Evolutionary conservation across 495 filamentous ascomycete species (phyloP).

Genomic region (Hypoxylon rickii): DNA sequence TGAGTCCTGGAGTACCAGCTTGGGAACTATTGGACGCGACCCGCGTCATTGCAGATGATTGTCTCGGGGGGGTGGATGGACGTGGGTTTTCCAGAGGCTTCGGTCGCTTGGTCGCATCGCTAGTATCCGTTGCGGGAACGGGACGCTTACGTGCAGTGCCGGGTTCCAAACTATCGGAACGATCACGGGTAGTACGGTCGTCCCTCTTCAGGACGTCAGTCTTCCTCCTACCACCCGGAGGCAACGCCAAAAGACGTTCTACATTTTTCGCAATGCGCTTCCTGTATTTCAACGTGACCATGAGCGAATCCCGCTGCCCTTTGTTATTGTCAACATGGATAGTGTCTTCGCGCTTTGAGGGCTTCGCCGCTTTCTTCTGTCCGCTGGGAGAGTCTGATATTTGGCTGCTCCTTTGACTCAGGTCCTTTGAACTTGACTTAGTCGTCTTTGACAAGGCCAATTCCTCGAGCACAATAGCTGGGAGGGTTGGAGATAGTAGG

Average conservation of each 20-base stretch:
- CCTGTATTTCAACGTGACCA: conserved; percentile 46
- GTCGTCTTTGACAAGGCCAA: conserved; percentile 44
- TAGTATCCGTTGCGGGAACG: conserved; percentile 39
- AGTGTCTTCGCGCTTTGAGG: conserved; percentile 35
- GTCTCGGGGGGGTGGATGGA: conserved; percentile 51
- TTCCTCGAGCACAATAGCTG: conserved; percentile 49
- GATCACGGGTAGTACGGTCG: conserved; percentile 35
- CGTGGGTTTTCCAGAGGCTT: conserved; percentile 33
- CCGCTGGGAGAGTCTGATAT: conserved; percentile 43
- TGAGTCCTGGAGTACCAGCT: conserved; percentile 46
- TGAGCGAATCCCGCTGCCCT: conserved; percentile 29
- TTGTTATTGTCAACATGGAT: conserved; percentile 39
- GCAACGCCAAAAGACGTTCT: conserved; percentile 50
- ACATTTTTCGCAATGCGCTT: conserved; percentile 46
- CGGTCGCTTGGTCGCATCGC: conserved; percentile 37
- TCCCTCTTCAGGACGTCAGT: conserved; percentile 46
- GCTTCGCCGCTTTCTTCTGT: conserved; percentile 43
- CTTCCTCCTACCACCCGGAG: conserved; percentile 40
- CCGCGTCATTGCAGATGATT: conserved; percentile 52
- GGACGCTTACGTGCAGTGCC: conserved; percentile 51
- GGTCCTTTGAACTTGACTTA: conserved; percentile 42
- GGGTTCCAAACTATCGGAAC: conserved; percentile 45
- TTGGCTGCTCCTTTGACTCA: conserved; percentile 36
- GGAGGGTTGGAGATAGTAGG: conserved; percentile 54
- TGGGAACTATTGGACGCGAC: conserved; percentile 53